Base-by-base conservation (phyloP, 106 monocot genomes). In the Ottelia alismoides region DNA sequence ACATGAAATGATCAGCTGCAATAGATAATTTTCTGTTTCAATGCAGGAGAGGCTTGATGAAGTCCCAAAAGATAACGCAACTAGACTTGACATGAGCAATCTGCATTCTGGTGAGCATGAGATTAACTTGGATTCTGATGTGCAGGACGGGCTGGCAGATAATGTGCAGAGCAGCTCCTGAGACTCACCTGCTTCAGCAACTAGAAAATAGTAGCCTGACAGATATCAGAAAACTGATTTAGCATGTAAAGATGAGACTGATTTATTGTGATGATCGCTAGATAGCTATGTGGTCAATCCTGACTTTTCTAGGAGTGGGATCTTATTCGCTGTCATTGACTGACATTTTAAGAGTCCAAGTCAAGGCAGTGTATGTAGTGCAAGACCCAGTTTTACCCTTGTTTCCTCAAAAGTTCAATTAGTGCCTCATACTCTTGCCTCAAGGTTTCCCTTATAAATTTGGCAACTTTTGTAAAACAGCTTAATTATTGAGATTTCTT, bases 321-420 rank as follows among this genome's bases (percentile, higher is more conserved):
- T 70, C 72, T 53, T 25, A 43, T 61, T 19, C 52, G 57, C 65
- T 55, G 60, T 47, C 67, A 62, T 79, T 72, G 88, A 61, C 71
- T 79, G 53, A 83, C 80, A 66, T 88, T 88, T 83, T 83, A 76
- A 58, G 66, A 66, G 88, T 76, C 72, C 55, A 46, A 66, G 74
- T 10, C 47, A 46, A 57, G 43, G 73, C 59, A 67, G 62, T 75
- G 30, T 53, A 52, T 51, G 64, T 52, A 60, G 48, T 46, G 49
- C 60, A 47, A 32, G 31, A 59, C 68, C 30, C 56, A 61, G 28
- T 58, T 55, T 49, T 48, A 58, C 45, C 32, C 52, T 40, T 52
- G 57, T 63, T 30, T 28, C 19, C 45, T 40, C 9, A 44, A 58
- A n/a, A n/a, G n/a, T n/a, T n/a, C n/a, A n/a, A n/a, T n/a, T n/a